A percentile compares a stretch with the other conserved stretches of the same genome.
Conservation (phyloP, 371 early-diverging fungal species). For the Mucor velutinosus region DNA sequence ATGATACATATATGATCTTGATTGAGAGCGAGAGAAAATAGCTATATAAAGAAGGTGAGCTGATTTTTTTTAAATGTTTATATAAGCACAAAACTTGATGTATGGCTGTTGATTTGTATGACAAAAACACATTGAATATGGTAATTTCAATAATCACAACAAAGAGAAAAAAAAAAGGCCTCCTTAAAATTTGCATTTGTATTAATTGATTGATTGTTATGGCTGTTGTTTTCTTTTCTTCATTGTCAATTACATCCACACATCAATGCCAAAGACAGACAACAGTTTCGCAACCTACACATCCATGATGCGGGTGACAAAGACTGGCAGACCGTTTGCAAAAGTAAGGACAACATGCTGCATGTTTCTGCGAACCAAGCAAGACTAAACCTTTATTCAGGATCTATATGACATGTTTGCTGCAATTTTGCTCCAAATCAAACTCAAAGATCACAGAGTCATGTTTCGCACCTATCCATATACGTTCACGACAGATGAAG, state of each 20-base stretch:
- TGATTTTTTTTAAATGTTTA: conserved; percentile 10
- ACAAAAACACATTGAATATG: background rate
- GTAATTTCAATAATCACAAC: background rate
- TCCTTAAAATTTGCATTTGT: background rate
- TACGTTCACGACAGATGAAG: conserved; percentile 65
- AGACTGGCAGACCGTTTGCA: conserved; percentile 33
- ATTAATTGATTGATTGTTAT: background rate
- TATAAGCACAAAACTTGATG: background rate
- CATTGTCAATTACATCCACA: background rate
- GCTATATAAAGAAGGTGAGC: background rate
- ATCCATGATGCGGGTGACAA: conserved; percentile 32
- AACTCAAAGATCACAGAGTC: conserved; percentile 45
- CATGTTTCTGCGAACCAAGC: background rate
- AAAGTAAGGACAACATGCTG: conserved; percentile 18
- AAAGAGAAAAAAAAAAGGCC: background rate
- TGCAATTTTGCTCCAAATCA: conserved; percentile 43
- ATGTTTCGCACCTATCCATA: conserved; percentile 57
- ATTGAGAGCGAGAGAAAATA: background rate
- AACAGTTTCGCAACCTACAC: conserved; percentile 26
- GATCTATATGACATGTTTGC: conserved; percentile 52
- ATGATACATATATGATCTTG: background rate
- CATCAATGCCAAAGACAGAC: conserved; percentile 20
- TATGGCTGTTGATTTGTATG: background rate
- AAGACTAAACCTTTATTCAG: conserved; percentile 14
- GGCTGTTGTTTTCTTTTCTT: background rate